A percentile compares a stretch with the other conserved stretches of the same genome.
phyloP scores from a whole-genome alignment of 305 asterid species.

The Rubia tinctorum region DNA sequence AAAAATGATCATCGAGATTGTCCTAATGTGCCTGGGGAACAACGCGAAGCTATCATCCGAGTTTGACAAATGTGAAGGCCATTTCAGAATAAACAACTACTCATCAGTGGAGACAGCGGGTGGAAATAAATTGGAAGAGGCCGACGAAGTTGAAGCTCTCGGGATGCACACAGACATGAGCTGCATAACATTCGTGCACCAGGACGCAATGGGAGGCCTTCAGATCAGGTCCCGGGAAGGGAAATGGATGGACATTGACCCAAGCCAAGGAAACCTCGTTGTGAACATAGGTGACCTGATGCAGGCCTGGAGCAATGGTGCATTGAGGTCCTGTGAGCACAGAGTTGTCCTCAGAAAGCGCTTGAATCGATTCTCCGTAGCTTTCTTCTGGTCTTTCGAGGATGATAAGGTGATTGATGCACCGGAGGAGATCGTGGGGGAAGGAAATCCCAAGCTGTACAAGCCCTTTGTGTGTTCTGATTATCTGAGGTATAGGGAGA shows the following conservation, averaged over 20 bases:
- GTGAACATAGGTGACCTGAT: constrained; percentile 74
- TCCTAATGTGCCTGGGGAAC: constrained; percentile 40
- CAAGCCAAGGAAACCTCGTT: constrained; percentile 56
- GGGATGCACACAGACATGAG: constrained; percentile 92
- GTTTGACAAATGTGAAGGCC: constrained; percentile 61
- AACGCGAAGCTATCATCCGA: constrained; percentile 39
- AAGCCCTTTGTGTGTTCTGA: constrained; percentile 53
- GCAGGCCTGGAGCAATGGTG: constrained; percentile 78
- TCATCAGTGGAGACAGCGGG: constrained; percentile 27
- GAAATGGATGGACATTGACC: constrained; percentile 60
- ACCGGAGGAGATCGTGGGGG: constrained; percentile 54
- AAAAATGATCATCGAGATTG: constrained; percentile 38
- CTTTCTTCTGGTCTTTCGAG: constrained; percentile 78
- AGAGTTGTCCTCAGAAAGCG: constrained; percentile 48
- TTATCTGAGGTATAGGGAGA: constrained; percentile 55
- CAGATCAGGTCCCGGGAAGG: constrained; percentile 63
- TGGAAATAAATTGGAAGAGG: constrained; percentile 15
- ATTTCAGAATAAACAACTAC: constrained; percentile 68
- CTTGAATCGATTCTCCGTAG: constrained; percentile 50
- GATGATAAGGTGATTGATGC: constrained; percentile 55
- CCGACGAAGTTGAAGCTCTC: constrained; percentile 49
- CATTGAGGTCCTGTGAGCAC: constrained; percentile 64
- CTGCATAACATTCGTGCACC: constrained; percentile 60
- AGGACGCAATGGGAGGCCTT: constrained; percentile 70
- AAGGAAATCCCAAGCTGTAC: constrained; percentile 33